Evolutionary conservation across 2,329 filamentous ascomycete genomes (phyloP), one percentile per base, ranked within the genome.

Genomic region (Pseudocercospora ulei): DNA sequence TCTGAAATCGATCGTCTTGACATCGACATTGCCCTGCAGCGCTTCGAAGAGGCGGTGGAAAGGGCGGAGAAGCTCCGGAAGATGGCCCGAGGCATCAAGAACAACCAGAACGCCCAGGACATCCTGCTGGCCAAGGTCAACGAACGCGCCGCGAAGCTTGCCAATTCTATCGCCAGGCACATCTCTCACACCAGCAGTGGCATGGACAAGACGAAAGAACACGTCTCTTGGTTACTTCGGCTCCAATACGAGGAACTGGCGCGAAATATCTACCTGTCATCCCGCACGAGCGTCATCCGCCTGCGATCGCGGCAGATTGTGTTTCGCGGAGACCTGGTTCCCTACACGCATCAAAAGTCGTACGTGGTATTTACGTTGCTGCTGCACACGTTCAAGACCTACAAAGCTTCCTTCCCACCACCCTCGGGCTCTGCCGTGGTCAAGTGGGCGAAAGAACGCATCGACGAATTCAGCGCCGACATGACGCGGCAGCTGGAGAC

Each of bases 321-420:
- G 42, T 98, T 98, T 63, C 86, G 94, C 58, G 90, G 90, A 35
- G 83, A 94, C 54, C 73, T 98, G 5, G 83, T 84, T 44, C 73
- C 86, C 7, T 96, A 96, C 63, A 90, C 96, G 52, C 94, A 87
- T 71, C 84, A 94, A 58, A 71, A 96, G 30, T 90, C 88, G 1
- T 95, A 86, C 62, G 86, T 94, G 41, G 95, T 94, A 62, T 98
- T 98, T 64, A 86, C 79, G 38, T 73, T 94, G 49, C 88, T 98
- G 58, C 79, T 84, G 52, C 95, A 96, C 63, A 96, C 90, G 0
- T 82, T 96, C 38, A 50, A 54, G 7, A 59, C 56, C 1, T 62
- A 58, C 43, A 46, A 44, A 3, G 41, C 48, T 5, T 50, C 51
- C 2, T 93, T 85, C 59, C 96, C 96, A 58, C 80, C 86, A 7